These are phyloP conservation scores for Schoenoplectus tabernaemontani DNA, from an alignment of 202 grass and related monocot genomes.

Conservation along the genomic window DNA sequence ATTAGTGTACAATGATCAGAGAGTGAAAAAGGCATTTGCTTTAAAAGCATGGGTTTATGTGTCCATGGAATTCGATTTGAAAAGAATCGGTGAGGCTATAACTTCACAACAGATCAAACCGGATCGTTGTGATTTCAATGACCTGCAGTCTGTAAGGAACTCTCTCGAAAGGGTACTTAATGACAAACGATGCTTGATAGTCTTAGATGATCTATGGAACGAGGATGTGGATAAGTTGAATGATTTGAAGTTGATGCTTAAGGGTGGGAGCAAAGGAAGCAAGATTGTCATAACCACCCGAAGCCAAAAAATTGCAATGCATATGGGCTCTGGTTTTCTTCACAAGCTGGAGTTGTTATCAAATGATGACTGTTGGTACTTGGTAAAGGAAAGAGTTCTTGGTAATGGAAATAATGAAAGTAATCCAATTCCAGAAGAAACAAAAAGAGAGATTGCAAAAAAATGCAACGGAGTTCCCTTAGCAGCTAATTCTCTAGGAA, in stretches of 20 bases:
- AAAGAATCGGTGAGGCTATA: constrained; percentile 11
- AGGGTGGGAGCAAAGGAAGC: constrained; percentile 20
- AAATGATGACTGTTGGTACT: constrained; percentile 21
- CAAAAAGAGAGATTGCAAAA: constrained; percentile 18
- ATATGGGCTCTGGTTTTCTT: background rate
- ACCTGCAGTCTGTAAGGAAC: background rate
- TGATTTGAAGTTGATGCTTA: constrained; percentile 8
- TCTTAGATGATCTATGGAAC: constrained; percentile 35
- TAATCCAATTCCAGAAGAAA: background rate
- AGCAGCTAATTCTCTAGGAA: constrained; percentile 20
- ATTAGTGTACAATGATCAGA: constrained; percentile 29
- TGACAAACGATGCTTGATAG: constrained; percentile 27
- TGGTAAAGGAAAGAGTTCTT: constrained; percentile 20
- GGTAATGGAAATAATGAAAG: background rate
- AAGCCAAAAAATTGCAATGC: background rate
- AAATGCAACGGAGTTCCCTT: constrained; percentile 33
- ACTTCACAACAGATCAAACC: background rate
- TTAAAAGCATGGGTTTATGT: constrained; percentile 28
- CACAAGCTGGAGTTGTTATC: constrained; percentile 3
- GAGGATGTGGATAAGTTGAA: background rate
- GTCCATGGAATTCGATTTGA: constrained; percentile 5
- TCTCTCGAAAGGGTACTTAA: background rate
- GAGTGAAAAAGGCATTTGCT: background rate
- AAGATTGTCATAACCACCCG: constrained; percentile 37
- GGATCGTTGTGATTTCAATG: background rate